Base-by-base conservation (phyloP, 805 yeast genomes). In the Suhomyces vadensis region DNA sequence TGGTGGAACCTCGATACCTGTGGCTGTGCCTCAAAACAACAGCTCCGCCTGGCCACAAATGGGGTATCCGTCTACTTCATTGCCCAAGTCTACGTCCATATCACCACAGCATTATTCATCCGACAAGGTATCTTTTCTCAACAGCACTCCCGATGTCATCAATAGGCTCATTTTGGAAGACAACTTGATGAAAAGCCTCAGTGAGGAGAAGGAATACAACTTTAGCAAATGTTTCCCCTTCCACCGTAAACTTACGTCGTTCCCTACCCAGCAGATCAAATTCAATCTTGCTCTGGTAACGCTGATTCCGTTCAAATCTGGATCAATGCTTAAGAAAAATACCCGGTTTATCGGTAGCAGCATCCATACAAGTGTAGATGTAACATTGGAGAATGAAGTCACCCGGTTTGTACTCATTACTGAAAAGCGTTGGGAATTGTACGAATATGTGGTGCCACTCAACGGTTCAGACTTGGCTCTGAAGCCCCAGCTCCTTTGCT, bases 171-270 rank as follows among this genome's bases (percentile, higher is more conserved):
- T 37, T n/a, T 41, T 53, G 35, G 64, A 58, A 35, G 43, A 52
- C 36, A 56, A 50, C 27, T 38, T 56, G 13, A 37, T 61, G 10
- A 44, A 58, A 31, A 49, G 43, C 23, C 46, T 60, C 22, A 62
- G 58, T 35, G 75, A 69, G 48, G 58, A 60, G 21, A 81, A 82
- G 49, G 96, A 87, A 57, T 73, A 77, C 43, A 73, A 81, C 42
- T 88, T 83, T 60, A 82, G 83, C 5, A 85, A 82, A 54, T 87
- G 92, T 54, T 90, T 88, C 64, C 97, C 97, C 0, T 79, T 82
- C 43, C 87, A 85, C 58, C 74, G 96, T 47, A 83, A 62, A 67
- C 80, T 41, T 68, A 75, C 65, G 49, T 75, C 52, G 67, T 77
- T 57, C 71, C 81, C 51, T 67, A 81, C 63, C 61, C 89, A 42